These are phyloP conservation scores for Ambrosiella xylebori DNA, from an alignment of 2,329 filamentous ascomycete species.

Conservation along the genomic window DNA sequence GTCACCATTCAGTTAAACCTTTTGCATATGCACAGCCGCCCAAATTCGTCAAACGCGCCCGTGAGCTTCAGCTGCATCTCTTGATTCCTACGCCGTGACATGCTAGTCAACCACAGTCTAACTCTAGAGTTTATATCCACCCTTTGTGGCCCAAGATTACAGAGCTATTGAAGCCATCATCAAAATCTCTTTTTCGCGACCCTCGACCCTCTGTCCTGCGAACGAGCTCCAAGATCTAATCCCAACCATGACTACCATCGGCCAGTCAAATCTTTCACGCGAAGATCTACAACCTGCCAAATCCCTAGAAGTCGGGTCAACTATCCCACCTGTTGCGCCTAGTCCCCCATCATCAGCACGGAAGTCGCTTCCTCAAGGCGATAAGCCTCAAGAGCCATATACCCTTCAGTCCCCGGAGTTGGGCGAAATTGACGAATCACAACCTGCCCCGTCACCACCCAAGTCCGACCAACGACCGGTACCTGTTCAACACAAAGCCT, in stretches of 20 bases:
- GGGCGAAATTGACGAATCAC: conserved; percentile 1
- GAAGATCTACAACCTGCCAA: conserved; percentile 40
- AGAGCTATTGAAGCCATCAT: no score
- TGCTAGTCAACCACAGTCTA: no score
- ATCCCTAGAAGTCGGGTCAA: conserved; percentile 1
- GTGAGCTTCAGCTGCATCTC: no score
- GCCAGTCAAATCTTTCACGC: conserved; percentile 38
- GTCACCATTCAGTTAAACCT: no score
- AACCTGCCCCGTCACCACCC: neutral
- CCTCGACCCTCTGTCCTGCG: no score
- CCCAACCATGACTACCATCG: conserved; percentile 37
- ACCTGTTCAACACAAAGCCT: neutral
- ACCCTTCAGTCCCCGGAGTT: conserved; percentile 5
- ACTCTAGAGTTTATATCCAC: no score
- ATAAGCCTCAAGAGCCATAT: neutral
- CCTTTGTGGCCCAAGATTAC: no score
- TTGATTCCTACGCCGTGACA: no score
- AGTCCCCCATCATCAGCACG: conserved; percentile 4
- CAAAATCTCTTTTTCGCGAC: no score
- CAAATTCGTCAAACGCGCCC: no score
- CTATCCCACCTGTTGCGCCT: conserved; percentile 2
- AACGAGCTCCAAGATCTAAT: no score
- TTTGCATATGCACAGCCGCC: no score
- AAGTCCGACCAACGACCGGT: neutral
- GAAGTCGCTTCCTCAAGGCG: neutral